Evolutionary conservation across 1,284 basidiomycete species (phyloP), one percentile per base, ranked within the genome.

Genomic region (Irpex sp.): DNA sequence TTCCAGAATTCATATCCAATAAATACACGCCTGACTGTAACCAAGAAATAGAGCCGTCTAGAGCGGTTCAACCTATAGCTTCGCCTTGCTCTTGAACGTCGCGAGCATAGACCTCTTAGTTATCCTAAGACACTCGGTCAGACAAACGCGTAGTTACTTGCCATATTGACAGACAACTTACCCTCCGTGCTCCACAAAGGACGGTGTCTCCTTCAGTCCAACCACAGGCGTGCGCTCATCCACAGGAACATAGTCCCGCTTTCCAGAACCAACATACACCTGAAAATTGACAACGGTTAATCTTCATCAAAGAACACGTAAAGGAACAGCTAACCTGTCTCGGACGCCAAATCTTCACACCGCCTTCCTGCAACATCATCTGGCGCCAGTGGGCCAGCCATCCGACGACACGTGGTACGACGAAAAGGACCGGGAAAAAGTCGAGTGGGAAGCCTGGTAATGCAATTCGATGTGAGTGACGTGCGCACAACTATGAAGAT

Each of bases 291-390:
- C 38, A 38, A 65, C 24, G 42, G 64, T 38, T 27, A 65, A 15
- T 42, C 24, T 71, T 63, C 54, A 70, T 69, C 69, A 71, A 54
- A 62, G n/a, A 32, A 43, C 64, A 68, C 43, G 18, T 44, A 24
- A 13, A 24, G 32, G 27, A 62, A 43, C 71, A 69, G 45, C 56
- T 63, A n/a, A 95, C 90, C 87, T 97, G 95, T 77, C 93, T 87
- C 58, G 95, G 96, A 59, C 95, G 86, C 96, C 96, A 97, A 75
- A 97, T 97, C 83, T 96, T 97, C 71, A 97, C 95, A 66, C 94
- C 94, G 20, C 92, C 94, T 45, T 92, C 87, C 77, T 94, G 92
- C 68, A 97, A 84, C 95, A 96, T 96, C 94, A 96, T 95, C 90
- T 96, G 93, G 71, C 94, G 86, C 94, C 95, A 96, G 80, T 96